Base-by-base conservation (phyloP, 2,329 filamentous ascomycete species). In the Penicillium rolfsii region DNA sequence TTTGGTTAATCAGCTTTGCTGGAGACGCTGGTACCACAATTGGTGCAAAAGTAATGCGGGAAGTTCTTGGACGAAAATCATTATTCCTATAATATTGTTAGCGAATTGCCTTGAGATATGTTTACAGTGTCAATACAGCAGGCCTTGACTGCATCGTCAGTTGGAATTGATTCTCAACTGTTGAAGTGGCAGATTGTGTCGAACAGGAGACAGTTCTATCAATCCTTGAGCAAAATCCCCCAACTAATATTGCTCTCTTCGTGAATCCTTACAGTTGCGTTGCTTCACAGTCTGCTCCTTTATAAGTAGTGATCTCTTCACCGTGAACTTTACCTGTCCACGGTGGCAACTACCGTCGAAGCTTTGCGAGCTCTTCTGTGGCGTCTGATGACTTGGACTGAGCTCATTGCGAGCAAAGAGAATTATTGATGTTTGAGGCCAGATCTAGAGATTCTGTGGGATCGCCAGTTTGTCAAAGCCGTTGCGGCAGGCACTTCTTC, bases 181-280 rank as follows among this genome's bases (percentile, higher is more conserved):
- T 73, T 74, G 30, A 60, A 63, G 19, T 64, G 38, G 62, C 73
- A 75, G 48, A 74, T 74, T 3, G 70, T 70, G 64, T 71, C 70
- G 73, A 45, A 14, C 45, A 14, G 11, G 19, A 6, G 9, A n/a
- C n/a, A 9, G 24, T 30, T 22, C 16, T 8, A n/a, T 36, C 33
- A 28, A 35, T 28, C 16, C 5, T 24, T 38, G n/a, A n/a, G n/a
- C 5, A 38, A 38, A 2, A 24, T 19, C 11, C 26, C 6, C 1
- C 11, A 28, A 22, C 5, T 7, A 5, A 6, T 7, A 9, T 22
- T 14, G 22, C 26, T 12, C 14, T 45, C n/a, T 26, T 22, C 6
- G 12, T 30, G 24, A 33, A 6, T 14, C 14, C 36, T 24, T 65
- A 70, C 69, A 66, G 53, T 70, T 68, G 63, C 67, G 68, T 54